A percentile compares a stretch with the other conserved stretches of the same genome.
phyloP scores from a whole-genome alignment of 2,329 filamentous ascomycete genomes.

The Scedosporium boydii region DNA sequence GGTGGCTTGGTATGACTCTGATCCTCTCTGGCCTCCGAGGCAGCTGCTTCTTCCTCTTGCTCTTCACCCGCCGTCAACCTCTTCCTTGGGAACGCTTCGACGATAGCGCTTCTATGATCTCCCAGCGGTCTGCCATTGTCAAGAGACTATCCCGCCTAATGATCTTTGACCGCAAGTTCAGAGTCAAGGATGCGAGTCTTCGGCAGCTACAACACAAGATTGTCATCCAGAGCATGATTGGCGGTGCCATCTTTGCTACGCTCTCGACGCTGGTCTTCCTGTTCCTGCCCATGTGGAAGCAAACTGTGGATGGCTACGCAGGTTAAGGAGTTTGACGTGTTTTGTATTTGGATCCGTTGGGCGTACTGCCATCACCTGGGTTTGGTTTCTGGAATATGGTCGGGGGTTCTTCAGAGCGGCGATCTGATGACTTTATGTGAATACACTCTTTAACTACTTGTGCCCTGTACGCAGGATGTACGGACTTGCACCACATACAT shows the following conservation, averaged over 20 bases:
- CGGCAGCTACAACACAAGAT: conserved; percentile 34
- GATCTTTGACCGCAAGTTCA: conserved; percentile 37
- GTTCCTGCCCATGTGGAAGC: conserved; percentile 32
- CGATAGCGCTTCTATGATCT: conserved; percentile 19
- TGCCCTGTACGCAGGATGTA: neutral
- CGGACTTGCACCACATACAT: neutral
- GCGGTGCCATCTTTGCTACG: conserved; percentile 26
- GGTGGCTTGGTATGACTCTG: conserved; percentile 32
- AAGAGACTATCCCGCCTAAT: conserved; percentile 27
- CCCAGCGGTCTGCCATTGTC: conserved; percentile 17
- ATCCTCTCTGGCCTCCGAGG: conserved; percentile 34
- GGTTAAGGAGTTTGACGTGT: no score
- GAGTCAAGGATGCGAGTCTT: conserved; percentile 32
- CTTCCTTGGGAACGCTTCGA: conserved; percentile 39
- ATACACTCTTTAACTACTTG: neutral
- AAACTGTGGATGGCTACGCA: conserved; percentile 14
- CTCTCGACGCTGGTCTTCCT: conserved; percentile 29
- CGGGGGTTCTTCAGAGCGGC: neutral
- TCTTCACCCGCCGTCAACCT: conserved; percentile 34
- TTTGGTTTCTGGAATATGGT: no score
- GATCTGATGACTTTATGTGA: neutral
- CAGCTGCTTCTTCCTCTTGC: conserved; percentile 36
- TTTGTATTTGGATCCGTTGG: no score
- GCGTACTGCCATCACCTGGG: no score
- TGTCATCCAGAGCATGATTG: conserved; percentile 29